These are phyloP conservation scores for Firmiana major DNA, from an alignment of 345 rosid genomes.

Conservation along the genomic window DNA sequence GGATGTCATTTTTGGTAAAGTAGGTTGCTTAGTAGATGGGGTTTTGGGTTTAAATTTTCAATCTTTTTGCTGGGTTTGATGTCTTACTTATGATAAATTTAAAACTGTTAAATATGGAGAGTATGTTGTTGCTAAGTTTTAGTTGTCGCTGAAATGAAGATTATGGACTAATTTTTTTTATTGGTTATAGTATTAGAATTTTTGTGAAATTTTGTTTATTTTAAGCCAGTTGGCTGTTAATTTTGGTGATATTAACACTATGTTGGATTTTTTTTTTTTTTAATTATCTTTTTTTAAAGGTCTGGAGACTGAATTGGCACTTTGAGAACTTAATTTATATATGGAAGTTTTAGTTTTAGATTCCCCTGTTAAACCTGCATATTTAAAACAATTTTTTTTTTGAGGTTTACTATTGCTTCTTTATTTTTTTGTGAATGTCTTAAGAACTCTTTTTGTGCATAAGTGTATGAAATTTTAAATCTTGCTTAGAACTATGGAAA, in stretches of 20 bases:
- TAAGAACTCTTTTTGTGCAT: background rate
- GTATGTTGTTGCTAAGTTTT: too few species aligned
- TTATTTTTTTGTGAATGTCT: background rate
- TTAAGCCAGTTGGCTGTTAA: background rate
- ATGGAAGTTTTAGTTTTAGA: background rate
- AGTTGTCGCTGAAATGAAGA: background rate
- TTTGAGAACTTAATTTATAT: background rate
- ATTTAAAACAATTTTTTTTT: too few species aligned
- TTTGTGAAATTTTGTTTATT: too few species aligned
- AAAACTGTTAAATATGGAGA: background rate
- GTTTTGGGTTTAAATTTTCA: background rate
- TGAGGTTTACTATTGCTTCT: too few species aligned
- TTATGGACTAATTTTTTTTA: background rate
- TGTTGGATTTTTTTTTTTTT: background rate
- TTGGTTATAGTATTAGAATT: background rate
- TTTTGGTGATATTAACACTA: background rate
- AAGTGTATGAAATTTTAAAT: background rate
- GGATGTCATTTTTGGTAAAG: background rate
- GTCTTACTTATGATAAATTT: too few species aligned
- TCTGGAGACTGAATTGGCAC: background rate
- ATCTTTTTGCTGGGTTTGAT: too few species aligned
- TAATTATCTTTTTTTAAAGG: background rate
- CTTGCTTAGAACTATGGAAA: background rate
- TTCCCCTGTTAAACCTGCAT: background rate
- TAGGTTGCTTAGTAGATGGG: background rate